A percentile compares a stretch with the other conserved stretches of the same genome.
phyloP scores from a whole-genome alignment of 768 basidiomycete genomes.

The Fistulinella prunicolor region DNA sequence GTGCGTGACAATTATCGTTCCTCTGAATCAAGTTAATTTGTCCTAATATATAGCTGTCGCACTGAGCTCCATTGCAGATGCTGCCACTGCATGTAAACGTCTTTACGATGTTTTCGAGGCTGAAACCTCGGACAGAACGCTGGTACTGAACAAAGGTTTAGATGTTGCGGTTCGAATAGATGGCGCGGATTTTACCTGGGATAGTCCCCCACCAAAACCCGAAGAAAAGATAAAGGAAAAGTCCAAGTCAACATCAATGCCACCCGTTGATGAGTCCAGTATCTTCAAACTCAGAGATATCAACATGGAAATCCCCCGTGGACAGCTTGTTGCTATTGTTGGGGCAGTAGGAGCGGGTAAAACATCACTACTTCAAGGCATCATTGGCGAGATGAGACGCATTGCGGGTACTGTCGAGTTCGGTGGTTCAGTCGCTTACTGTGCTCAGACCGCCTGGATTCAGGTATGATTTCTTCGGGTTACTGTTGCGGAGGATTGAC shows the following conservation, averaged over 20 bases:
- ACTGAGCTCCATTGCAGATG: constrained; percentile 81
- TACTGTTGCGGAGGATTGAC: not conserved
- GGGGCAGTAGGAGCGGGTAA: constrained; percentile 61
- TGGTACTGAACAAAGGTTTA: constrained; percentile 50
- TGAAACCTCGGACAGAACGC: constrained; percentile 63
- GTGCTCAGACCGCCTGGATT: constrained; percentile 89
- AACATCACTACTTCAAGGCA: constrained; percentile 66
- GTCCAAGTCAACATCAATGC: constrained; percentile 14
- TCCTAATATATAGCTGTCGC: constrained; percentile 48
- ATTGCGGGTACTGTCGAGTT: constrained; percentile 65
- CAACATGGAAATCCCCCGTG: constrained; percentile 65
- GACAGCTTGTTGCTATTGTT: constrained; percentile 80
- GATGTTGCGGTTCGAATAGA: constrained; percentile 65
- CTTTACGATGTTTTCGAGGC: constrained; percentile 82
- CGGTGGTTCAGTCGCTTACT: constrained; percentile 77
- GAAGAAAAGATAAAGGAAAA: constrained; percentile 23
- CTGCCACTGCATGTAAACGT: constrained; percentile 73
- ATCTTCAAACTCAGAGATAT: constrained; percentile 68
- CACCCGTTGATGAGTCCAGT: constrained; percentile 34
- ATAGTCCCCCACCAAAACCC: constrained; percentile 59
- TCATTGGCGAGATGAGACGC: constrained; percentile 82
- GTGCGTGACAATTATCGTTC: constrained; percentile 25
- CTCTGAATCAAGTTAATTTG: constrained; percentile 7
- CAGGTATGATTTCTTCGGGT: constrained; percentile 42
- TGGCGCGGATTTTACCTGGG: constrained; percentile 83